Evolutionary conservation across 2,329 filamentous ascomycete genomes (phyloP).

Genomic region (Ascomycota sp.): DNA sequence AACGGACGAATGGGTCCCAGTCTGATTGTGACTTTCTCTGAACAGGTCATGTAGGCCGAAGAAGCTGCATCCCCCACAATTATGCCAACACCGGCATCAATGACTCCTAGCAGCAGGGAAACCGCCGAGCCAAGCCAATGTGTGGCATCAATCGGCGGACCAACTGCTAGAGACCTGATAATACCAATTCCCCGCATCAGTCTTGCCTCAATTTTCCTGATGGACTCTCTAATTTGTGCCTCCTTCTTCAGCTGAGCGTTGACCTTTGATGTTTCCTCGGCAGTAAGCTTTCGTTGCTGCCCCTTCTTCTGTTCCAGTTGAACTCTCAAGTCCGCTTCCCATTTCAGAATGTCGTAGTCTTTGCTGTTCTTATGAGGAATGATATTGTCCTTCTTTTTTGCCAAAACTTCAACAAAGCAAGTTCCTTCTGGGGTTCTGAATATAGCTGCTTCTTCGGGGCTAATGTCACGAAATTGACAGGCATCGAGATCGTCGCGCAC

Average conservation of each 20-base stretch:
- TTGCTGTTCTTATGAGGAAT: constrained; percentile 75
- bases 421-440: constrained; percentile 79
- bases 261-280: constrained; percentile 78
- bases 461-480: constrained; percentile 48
- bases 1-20: constrained; percentile 63
- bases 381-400: constrained; percentile 51
- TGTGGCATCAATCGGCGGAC: constrained; percentile 73
- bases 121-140: constrained; percentile 78
- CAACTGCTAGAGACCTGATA: constrained; percentile 60
- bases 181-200: constrained; percentile 73
- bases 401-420: constrained; percentile 75
- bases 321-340: constrained; percentile 79
- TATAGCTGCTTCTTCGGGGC: constrained; percentile 79
- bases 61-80: constrained; percentile 66
- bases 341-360: constrained; percentile 89
- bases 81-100: constrained; percentile 62
- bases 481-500: constrained; percentile 56
- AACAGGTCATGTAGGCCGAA: constrained; percentile 58
- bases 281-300: constrained; percentile 69
- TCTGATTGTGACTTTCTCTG: constrained; percentile 52
- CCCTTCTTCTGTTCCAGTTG: constrained; percentile 90
- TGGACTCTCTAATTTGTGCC: constrained; percentile 51
- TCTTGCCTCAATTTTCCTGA: constrained; percentile 47
- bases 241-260: constrained; percentile 84
- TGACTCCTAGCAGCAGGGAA: constrained; percentile 47